Conservation (phyloP, 2,329 filamentous ascomycete genomes). For the Alternaria alternata region DNA sequence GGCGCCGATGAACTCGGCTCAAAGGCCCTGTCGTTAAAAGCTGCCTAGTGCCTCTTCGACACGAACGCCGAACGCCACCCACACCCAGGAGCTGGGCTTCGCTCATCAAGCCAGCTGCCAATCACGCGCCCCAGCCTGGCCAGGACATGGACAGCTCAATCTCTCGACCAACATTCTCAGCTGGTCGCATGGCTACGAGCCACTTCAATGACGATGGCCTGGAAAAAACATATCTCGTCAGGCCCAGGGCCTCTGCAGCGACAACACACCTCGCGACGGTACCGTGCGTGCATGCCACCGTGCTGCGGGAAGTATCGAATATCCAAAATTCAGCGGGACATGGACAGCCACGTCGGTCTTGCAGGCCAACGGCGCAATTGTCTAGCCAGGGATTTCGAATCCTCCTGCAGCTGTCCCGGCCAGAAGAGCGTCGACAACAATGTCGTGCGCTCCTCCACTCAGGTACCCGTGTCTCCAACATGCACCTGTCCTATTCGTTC, state of each 20-base stretch:
- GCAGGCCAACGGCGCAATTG: slow-evolving; percentile 29
- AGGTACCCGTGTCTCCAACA: slow-evolving; percentile 25
- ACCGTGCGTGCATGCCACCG: slow-evolving; percentile 25
- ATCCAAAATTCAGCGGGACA: slow-evolving; percentile 22
- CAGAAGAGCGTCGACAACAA: slow-evolving; percentile 4
- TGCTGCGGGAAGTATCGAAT: slow-evolving; percentile 28
- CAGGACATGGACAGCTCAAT: slow-evolving; percentile 22
- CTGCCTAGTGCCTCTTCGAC: slow-evolving; percentile 22
- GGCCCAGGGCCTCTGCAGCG: slow-evolving; percentile 13
- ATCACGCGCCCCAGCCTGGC: slow-evolving; percentile 13
- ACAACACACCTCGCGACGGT: slow-evolving; percentile 25
- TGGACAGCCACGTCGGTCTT: slow-evolving; percentile 44
- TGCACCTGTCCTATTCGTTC: slow-evolving; percentile 5
- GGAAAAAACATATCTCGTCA: slow-evolving; percentile 4
- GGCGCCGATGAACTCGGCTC: neutral
- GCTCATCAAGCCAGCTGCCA: slow-evolving; percentile 26
- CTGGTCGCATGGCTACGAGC: slow-evolving; percentile 17
- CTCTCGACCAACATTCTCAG: slow-evolving; percentile 27
- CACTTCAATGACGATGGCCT: neutral
- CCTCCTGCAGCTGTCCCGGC: slow-evolving; percentile 24
- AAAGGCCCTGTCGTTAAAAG: slow-evolving; percentile 18
- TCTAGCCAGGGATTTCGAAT: slow-evolving; percentile 20
- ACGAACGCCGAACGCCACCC: slow-evolving; percentile 13
- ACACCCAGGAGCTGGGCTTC: slow-evolving; percentile 23
- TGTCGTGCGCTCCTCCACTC: slow-evolving; percentile 23